A percentile compares a stretch with the other conserved stretches of the same genome.
These are phyloP conservation scores for Calonectria pteridis DNA, from an alignment of 2,329 filamentous ascomycete genomes.

Conservation along the genomic window DNA sequence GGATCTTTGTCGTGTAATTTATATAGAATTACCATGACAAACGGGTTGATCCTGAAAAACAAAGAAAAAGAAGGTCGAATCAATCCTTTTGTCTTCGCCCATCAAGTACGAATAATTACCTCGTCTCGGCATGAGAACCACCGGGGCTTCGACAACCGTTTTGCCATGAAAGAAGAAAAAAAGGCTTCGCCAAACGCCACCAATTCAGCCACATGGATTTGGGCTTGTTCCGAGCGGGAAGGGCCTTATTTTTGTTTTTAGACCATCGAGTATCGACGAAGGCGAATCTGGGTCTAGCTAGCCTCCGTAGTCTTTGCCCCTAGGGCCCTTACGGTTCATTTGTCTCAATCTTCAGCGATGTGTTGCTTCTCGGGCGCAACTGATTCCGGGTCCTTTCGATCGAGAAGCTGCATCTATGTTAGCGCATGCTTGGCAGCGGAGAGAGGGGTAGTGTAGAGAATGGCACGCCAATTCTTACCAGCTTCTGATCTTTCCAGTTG, in stretches of 20 bases:
- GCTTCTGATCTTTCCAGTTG: neutral
- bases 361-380: neutral
- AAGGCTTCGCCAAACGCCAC: neutral
- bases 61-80: neutral
- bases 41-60: neutral
- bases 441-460: no score
- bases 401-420: neutral
- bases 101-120: neutral
- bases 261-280: neutral
- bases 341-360: no score
- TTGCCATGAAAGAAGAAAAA: neutral
- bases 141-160: neutral
- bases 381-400: neutral
- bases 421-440: neutral
- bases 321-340: no score
- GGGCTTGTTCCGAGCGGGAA: neutral
- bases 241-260: no score
- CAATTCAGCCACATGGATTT: neutral
- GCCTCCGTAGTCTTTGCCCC: neutral
- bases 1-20: no score
- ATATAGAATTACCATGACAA: neutral
- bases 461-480: no score
- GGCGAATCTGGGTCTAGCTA: neutral
- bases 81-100: neutral
- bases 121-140: neutral